These are phyloP conservation scores for Eucommia ulmoides DNA, from an alignment of 257 asterid genomes.

Conservation along the genomic window DNA sequence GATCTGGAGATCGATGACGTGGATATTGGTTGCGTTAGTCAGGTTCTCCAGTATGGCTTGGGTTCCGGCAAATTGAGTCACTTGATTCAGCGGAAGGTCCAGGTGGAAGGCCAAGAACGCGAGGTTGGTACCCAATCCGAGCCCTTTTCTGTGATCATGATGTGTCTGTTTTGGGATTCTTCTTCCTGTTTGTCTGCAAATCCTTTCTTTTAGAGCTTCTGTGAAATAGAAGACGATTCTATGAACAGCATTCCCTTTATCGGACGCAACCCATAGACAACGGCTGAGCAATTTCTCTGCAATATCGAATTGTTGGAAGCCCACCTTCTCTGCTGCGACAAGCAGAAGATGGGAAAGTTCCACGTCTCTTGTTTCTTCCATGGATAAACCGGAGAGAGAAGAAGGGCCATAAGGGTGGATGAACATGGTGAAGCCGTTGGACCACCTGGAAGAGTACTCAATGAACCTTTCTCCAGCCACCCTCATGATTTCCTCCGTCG, in stretches of 20 bases:
- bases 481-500: slow-evolving; percentile 37
- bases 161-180: slow-evolving; percentile 8
- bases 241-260: slow-evolving; percentile 39
- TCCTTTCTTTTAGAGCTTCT: slow-evolving; percentile 33
- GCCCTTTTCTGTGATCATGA: slow-evolving; percentile 5
- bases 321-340: slow-evolving; percentile 42
- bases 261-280: slow-evolving; percentile 27
- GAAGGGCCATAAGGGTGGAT: slow-evolving; percentile 48
- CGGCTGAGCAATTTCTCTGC: slow-evolving; percentile 28
- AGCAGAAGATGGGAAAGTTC: slow-evolving; percentile 39
- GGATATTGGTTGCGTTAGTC: slow-evolving; percentile 25
- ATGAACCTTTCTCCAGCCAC: slow-evolving; percentile 50
- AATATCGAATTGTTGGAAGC: slow-evolving; percentile 18
- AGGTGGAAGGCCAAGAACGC: slow-evolving; percentile 40
- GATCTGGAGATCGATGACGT: slow-evolving; percentile 52
- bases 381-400: slow-evolving; percentile 27
- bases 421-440: slow-evolving; percentile 36
- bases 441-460: slow-evolving; percentile 32
- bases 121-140: slow-evolving; percentile 28
- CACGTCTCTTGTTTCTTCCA: slow-evolving; percentile 37
- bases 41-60: slow-evolving; percentile 40
- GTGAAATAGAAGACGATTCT: slow-evolving; percentile 42
- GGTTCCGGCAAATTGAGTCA: slow-evolving; percentile 41
- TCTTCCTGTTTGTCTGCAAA: slow-evolving; percentile 24
- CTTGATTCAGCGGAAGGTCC: slow-evolving; percentile 45